These are phyloP conservation scores for Psilocybe sp. DNA, from an alignment of 768 basidiomycete species.

Conservation along the genomic window DNA sequence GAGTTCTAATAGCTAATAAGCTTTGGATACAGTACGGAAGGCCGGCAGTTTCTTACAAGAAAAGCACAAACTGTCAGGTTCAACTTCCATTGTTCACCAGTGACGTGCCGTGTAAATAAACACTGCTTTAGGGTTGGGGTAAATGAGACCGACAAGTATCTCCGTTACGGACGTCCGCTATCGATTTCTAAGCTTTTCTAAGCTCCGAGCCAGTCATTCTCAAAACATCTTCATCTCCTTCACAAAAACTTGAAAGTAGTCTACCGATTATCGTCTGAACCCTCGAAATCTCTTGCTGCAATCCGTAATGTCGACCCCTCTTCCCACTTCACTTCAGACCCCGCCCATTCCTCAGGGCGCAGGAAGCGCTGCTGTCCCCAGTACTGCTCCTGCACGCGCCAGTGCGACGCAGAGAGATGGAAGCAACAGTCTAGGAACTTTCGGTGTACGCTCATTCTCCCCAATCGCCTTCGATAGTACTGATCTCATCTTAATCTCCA, in stretches of 20 bases:
- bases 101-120: too few relatives aligned
- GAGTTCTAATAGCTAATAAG: too few relatives aligned
- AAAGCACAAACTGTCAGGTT: too few relatives aligned
- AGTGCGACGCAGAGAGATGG: constrained; percentile 42
- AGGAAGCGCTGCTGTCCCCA: constrained; percentile 38
- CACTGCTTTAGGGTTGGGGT: too few relatives aligned
- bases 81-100: too few relatives aligned
- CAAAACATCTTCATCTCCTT: constrained; percentile 4
- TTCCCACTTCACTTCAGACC: constrained; percentile 26
- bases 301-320: constrained; percentile 25
- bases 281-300: background rate
- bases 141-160: too few relatives aligned
- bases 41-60: too few relatives aligned
- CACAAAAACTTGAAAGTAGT: background rate
- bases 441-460: constrained; percentile 47
- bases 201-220: background rate
- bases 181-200: too few relatives aligned
- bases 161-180: too few relatives aligned
- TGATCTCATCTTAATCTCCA: constrained; percentile 5
- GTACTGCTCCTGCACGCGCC: constrained; percentile 52
- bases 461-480: constrained; percentile 2
- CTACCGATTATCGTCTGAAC: too few relatives aligned
- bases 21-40: too few relatives aligned
- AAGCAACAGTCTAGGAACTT: constrained; percentile 66
- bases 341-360: constrained; percentile 34